Evolutionary conservation across 805 yeast genomes (phyloP).

Genomic region (Hermanozyma aechmeae): DNA sequence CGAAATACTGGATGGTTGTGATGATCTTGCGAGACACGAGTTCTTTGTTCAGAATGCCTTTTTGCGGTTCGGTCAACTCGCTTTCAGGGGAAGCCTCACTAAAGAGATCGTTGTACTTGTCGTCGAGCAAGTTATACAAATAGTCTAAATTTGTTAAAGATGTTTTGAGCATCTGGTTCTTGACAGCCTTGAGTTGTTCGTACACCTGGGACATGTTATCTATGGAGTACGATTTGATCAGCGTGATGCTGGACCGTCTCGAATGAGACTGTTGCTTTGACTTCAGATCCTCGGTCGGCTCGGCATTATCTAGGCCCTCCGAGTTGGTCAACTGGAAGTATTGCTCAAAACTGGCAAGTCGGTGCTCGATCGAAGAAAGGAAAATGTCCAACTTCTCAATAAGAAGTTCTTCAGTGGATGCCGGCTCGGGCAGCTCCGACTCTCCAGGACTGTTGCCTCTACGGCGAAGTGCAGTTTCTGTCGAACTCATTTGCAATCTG

Average conservation of each 20-base stretch:
- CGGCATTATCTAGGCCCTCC: conserved; percentile 2
- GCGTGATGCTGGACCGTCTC: conserved; percentile 5
- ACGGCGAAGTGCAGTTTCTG: too few species aligned
- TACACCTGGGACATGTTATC: conserved; percentile 24
- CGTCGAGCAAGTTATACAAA: conserved; percentile 29
- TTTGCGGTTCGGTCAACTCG: not conserved
- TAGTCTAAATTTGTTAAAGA: conserved; percentile 31
- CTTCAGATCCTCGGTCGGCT: conserved; percentile 1
- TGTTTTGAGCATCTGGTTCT: conserved; percentile 25
- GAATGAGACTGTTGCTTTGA: too few species aligned
- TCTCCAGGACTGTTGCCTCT: too few species aligned
- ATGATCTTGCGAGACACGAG: conserved; percentile 28
- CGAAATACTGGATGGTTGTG: conserved; percentile 33
- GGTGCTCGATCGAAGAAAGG: conserved; percentile 31
- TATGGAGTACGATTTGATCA: conserved; percentile 22
- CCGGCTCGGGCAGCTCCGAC: conserved; percentile 1
- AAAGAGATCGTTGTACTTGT: conserved; percentile 30
- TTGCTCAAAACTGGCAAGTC: conserved; percentile 30
- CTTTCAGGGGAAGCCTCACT: conserved; percentile 1
- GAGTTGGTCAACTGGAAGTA: conserved; percentile 23
- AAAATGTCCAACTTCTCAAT: conserved; percentile 33
- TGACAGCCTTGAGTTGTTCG: conserved; percentile 24
- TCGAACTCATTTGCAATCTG: too few species aligned
- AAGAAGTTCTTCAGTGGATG: conserved; percentile 27
- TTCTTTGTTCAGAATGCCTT: conserved; percentile 11